These are phyloP conservation scores for Candida multigemmis DNA, from an alignment of 805 yeast genomes.

Conservation along the genomic window DNA sequence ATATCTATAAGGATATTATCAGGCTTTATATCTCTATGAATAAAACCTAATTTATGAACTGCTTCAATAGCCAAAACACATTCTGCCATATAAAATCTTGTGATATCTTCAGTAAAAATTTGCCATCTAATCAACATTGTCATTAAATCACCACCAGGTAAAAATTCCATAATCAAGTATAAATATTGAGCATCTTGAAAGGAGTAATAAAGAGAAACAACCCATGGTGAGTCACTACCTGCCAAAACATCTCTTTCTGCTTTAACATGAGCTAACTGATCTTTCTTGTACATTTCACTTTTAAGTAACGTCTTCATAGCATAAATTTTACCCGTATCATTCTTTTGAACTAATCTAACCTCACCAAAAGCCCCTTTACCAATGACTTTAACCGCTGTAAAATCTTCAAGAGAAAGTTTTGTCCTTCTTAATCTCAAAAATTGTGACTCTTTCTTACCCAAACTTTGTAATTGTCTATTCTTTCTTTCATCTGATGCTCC, in stretches of 20 bases:
- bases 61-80: slow-evolving; percentile 94
- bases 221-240: slow-evolving; percentile 84
- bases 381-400: slow-evolving; percentile 78
- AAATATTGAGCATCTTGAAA: slow-evolving; percentile 72
- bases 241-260: slow-evolving; percentile 95
- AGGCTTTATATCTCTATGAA: slow-evolving; percentile 96
- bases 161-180: slow-evolving; percentile 72
- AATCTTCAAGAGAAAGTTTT: slow-evolving; percentile 72
- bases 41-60: slow-evolving; percentile 84
- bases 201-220: slow-evolving; percentile 71
- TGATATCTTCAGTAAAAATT: slow-evolving; percentile 86
- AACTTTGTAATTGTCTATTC: slow-evolving; percentile 67
- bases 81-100: slow-evolving; percentile 91
- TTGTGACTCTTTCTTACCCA: slow-evolving; percentile 85
- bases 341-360: slow-evolving; percentile 87
- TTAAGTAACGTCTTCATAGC: slow-evolving; percentile 91
- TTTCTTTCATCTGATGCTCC: slow-evolving; percentile 70
- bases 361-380: slow-evolving; percentile 99
- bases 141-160: slow-evolving; percentile 84
- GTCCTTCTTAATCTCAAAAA: slow-evolving; percentile 81
- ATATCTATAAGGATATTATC: slow-evolving; percentile 88
- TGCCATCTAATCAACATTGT: slow-evolving; percentile 95
- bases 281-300: slow-evolving; percentile 90
- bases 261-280: slow-evolving; percentile 89
- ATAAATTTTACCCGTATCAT: slow-evolving; percentile 83